A percentile compares a stretch with the other conserved stretches of the same genome.
Conservation (phyloP, 139 green algal genomes). For the Picochlorum sp. region DNA sequence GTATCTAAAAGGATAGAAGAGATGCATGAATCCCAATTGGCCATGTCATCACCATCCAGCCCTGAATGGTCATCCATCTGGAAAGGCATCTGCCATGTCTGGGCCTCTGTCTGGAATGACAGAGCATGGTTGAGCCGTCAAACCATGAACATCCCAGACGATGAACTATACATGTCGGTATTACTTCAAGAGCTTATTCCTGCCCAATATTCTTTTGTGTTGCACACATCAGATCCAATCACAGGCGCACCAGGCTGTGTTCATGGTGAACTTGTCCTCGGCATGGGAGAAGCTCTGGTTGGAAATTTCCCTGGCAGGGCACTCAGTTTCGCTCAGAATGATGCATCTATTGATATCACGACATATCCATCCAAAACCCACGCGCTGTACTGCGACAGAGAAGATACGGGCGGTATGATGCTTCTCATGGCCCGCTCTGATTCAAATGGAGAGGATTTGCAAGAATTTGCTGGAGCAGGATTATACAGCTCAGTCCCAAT, state of each 20-base stretch:
- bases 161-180: conserved; percentile 69
- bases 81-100: conserved; percentile 71
- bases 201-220: conserved; percentile 81
- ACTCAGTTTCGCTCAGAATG: conserved; percentile 41
- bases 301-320: conserved; percentile 69
- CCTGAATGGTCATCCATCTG: conserved; percentile 44
- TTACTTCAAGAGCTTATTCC: conserved; percentile 64
- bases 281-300: conserved; percentile 79
- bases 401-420: conserved; percentile 27
- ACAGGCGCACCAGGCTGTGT: conserved; percentile 40
- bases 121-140: conserved; percentile 59
- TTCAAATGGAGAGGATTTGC: conserved; percentile 92
- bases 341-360: neutral
- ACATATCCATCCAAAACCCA: conserved; percentile 2
- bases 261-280: conserved; percentile 71
- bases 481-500: conserved; percentile 76
- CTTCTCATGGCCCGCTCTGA: conserved; percentile 77
- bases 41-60: conserved; percentile 5
- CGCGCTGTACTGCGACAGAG: neutral
- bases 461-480: conserved; percentile 86
- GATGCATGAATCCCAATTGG: conserved; percentile 25
- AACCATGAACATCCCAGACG: conserved; percentile 52
- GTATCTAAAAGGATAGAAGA: conserved; percentile 24
- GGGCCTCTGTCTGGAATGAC: conserved; percentile 80
- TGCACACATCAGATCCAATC: conserved; percentile 83